Evolutionary conservation across 495 filamentous ascomycete genomes (phyloP).

Genomic region (Penicillium bovifimosum): DNA sequence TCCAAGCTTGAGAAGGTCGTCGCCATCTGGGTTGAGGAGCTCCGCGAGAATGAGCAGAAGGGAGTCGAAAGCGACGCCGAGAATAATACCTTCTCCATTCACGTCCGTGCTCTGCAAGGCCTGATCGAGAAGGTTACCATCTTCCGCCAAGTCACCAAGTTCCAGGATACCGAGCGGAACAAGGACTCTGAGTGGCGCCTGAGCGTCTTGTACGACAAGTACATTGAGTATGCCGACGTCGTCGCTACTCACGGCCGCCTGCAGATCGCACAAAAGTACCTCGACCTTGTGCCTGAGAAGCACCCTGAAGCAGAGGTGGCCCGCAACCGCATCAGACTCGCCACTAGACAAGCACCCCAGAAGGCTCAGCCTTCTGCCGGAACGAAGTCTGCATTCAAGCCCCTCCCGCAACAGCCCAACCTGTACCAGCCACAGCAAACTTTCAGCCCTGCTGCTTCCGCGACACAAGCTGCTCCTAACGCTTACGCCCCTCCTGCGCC

Average conservation of each 20-base stretch:
- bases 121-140: constrained; percentile 98
- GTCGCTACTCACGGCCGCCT: constrained; percentile 86
- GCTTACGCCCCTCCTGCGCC: constrained; percentile 32
- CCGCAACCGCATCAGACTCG: constrained; percentile 77
- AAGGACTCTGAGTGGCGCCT: constrained; percentile 82
- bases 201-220: constrained; percentile 82
- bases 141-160: constrained; percentile 91
- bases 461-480: constrained; percentile 24
- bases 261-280: constrained; percentile 80
- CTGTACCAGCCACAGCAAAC: constrained; percentile 37
- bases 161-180: constrained; percentile 68
- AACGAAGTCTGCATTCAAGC: constrained; percentile 24
- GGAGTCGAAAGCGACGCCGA: constrained; percentile 59
- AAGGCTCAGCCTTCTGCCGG: constrained; percentile 25
- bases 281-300: constrained; percentile 77
- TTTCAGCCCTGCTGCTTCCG: constrained; percentile 30
- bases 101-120: constrained; percentile 79
- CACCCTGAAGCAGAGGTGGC: constrained; percentile 89
- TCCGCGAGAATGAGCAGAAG: constrained; percentile 73
- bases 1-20: constrained; percentile 97
- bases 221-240: constrained; percentile 94
- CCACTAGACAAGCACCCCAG: constrained; percentile 62
- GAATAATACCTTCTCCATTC: constrained; percentile 83
- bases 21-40: constrained; percentile 84
- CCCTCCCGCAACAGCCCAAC: constrained; percentile 37